Conservation (phyloP, 768 basidiomycete species). For the Lentinula boryana region DNA sequence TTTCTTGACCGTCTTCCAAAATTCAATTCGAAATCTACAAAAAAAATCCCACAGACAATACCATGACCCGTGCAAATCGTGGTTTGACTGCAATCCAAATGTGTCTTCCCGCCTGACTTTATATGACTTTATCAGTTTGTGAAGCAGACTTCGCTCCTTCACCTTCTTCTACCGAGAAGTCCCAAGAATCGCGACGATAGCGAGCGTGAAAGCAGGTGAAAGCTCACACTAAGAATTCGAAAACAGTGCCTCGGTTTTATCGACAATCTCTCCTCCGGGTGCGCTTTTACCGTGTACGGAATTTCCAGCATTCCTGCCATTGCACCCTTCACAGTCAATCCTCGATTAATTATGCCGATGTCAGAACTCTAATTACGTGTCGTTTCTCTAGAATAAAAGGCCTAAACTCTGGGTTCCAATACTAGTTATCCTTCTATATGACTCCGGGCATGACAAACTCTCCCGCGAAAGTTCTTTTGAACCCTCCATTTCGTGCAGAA, state of each 20-base stretch:
- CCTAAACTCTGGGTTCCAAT: background rate
- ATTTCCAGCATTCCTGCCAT: background rate
- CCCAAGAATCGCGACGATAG: background rate
- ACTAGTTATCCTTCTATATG: background rate
- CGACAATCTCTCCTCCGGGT: background rate
- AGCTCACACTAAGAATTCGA: background rate
- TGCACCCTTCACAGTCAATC: background rate
- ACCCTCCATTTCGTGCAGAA: constrained; percentile 43
- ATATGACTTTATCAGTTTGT: background rate
- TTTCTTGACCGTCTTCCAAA: too few species aligned
- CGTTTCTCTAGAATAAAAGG: constrained; percentile 2
- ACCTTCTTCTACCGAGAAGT: background rate
- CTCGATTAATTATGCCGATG: constrained; percentile 5
- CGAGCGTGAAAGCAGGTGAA: background rate
- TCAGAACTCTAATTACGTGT: constrained; percentile 2
- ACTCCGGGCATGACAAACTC: background rate
- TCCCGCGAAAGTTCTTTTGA: constrained; percentile 19
- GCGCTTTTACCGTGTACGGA: constrained; percentile 3
- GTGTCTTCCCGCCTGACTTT: background rate
- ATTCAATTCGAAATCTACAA: background rate
- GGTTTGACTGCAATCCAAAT: background rate
- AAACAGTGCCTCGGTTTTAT: background rate
- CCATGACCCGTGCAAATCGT: background rate
- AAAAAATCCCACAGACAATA: background rate
- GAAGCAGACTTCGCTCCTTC: background rate